Evolutionary conservation across 2,329 filamentous ascomycete species (phyloP), one percentile per base, ranked within the genome.

Genomic region (Trichoderma sp.): DNA sequence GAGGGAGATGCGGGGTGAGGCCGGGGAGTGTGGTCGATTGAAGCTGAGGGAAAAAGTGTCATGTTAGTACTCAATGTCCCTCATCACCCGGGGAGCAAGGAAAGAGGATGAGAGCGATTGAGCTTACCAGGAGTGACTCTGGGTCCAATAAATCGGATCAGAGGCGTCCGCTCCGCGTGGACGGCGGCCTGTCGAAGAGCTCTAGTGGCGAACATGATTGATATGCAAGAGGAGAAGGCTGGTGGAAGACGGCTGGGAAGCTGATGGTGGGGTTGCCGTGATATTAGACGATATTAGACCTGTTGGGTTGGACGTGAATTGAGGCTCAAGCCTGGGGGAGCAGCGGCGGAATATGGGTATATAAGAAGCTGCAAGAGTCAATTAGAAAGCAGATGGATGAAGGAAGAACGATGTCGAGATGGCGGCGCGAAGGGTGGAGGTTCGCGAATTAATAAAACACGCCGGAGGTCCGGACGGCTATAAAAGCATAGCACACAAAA

Each of bases 1-100:
- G 84, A 84, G 53, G 90, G 90, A 32, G 90, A 89, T 69, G 89
- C 90, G 45, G 91, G 91, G 83, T 93, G 91, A 73, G 87, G 86
- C 72, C 88, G 85, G 70, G 90, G 90, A 54, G 88, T 84, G 84
- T 93, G 90, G 83, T 93, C 91, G 76, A 93, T 76, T 68, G 83
- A 80, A 73, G 89, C 91, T 80, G n/a, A 39, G 48, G n/a, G 58
- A 32, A 59, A 45, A 70, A 68, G 35, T 67, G 15, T 25, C 34
- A 29, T 63, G 67, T 77, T 67, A 77, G 73, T 39, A 57, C 22
- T 10, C 53, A 19, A 12, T n/a, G 19, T 54, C 37, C 54, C 22
- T 61, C 27, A 42, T 27, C 25, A 17, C 29, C 10, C 5, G 2
- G 3, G 10, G 22, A 27, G 6, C 3, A 56, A 56, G n/a, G 10